These are phyloP conservation scores for Lactarius indigo DNA, from an alignment of 768 basidiomycete genomes.

Conservation along the genomic window DNA sequence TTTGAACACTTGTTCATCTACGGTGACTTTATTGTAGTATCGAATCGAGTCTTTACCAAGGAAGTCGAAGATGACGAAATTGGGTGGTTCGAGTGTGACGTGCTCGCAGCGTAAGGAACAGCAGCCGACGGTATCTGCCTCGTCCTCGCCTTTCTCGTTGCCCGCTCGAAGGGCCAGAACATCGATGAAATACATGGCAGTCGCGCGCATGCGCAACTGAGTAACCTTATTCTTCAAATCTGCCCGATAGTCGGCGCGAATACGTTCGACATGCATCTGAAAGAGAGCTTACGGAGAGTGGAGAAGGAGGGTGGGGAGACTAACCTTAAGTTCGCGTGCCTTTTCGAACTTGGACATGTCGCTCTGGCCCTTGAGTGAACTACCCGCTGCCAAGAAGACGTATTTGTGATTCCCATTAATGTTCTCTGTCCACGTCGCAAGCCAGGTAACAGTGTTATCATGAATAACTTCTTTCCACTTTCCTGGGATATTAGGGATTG, in stretches of 20 bases:
- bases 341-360: constrained; percentile 99
- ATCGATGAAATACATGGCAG: constrained; percentile 99
- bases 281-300: constrained; percentile 8
- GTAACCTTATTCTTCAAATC: constrained; percentile 90
- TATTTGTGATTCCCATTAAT: constrained; percentile 95
- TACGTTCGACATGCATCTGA: constrained; percentile 86
- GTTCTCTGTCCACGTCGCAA: constrained; percentile 99
- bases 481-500: constrained; percentile 88
- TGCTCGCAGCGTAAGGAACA: constrained; percentile 97
- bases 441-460: constrained; percentile 97
- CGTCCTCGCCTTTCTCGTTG: constrained; percentile 99
- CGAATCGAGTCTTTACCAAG: constrained; percentile 99
- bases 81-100: constrained; percentile 85
- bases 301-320: not conserved
- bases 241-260: constrained; percentile 81
- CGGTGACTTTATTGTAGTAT: constrained; percentile 88
- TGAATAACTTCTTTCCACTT: constrained; percentile 86
- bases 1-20: constrained; percentile 94
- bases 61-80: constrained; percentile 93
- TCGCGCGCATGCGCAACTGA: constrained; percentile 95
- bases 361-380: constrained; percentile 96
- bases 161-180: constrained; percentile 95
- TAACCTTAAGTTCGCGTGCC: constrained; percentile 90
- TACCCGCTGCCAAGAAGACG: constrained; percentile 96
- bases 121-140: constrained; percentile 98